Conservation (phyloP, 257 asterid genomes). For the Gentiana macrophylla region DNA sequence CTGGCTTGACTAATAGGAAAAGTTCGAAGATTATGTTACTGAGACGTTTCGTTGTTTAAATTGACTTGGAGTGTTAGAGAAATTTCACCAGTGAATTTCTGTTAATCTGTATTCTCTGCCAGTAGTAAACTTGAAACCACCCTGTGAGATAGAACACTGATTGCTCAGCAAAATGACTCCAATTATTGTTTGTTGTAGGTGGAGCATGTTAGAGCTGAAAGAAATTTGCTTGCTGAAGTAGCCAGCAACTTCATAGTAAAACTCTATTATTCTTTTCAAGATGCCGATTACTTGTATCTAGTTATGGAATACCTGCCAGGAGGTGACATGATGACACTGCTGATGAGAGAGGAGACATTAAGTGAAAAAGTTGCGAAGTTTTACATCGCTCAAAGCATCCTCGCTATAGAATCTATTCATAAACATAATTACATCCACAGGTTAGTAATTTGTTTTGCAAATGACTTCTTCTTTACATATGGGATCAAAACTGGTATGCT, state of each 20-base stretch:
- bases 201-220: conserved; percentile 87
- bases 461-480: background rate
- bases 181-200: conserved; percentile 35
- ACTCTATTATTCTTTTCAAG: conserved; percentile 82
- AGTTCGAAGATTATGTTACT: background rate
- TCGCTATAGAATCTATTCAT: conserved; percentile 84
- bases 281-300: conserved; percentile 70
- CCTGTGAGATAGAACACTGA: background rate
- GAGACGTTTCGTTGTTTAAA: too few relatives aligned
- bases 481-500: background rate
- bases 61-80: background rate
- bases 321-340: conserved; percentile 88
- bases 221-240: conserved; percentile 87
- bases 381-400: conserved; percentile 68
- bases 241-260: conserved; percentile 68
- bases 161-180: background rate
- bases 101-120: conserved; percentile 1
- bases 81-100: background rate
- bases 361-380: conserved; percentile 77
- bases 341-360: conserved; percentile 80
- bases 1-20: too few relatives aligned
- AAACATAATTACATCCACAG: conserved; percentile 61
- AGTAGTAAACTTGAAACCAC: background rate
- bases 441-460: conserved; percentile 13
- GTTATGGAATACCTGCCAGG: conserved; percentile 95